Evolutionary conservation across 352 stramenopile species (phyloP).

Genomic region (Phytophthora vignae): DNA sequence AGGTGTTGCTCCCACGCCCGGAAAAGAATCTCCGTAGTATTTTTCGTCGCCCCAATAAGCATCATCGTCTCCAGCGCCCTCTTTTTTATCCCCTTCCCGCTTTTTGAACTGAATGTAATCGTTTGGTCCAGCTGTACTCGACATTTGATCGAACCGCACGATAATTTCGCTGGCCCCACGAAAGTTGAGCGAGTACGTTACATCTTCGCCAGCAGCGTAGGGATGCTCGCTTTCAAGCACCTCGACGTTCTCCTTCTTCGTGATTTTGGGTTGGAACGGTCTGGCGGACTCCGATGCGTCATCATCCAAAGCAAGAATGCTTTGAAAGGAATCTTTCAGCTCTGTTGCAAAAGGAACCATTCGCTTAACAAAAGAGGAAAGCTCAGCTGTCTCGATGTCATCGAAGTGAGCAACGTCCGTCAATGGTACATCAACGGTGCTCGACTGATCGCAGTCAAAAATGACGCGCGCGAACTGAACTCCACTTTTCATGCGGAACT

Average conservation of each 20-base stretch:
- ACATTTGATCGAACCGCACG: constrained; percentile 85
- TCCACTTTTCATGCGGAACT: constrained; percentile 53
- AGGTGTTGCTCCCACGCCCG: constrained; percentile 60
- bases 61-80: constrained; percentile 21
- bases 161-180: constrained; percentile 71
- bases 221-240: constrained; percentile 84
- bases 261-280: constrained; percentile 55
- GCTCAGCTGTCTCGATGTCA: constrained; percentile 52
- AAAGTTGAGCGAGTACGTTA: constrained; percentile 74
- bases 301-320: constrained; percentile 35
- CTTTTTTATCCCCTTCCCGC: constrained; percentile 32
- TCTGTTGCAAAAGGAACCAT: constrained; percentile 42
- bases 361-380: constrained; percentile 48
- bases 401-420: constrained; percentile 55
- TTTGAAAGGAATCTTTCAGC: constrained; percentile 38
- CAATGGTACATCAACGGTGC: constrained; percentile 64
- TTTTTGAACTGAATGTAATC: constrained; percentile 89
- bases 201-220: constrained; percentile 67
- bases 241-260: constrained; percentile 75
- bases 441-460: constrained; percentile 69
- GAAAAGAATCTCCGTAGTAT: constrained; percentile 78
- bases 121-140: constrained; percentile 67
- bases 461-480: constrained; percentile 60
- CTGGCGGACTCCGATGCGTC: neutral
- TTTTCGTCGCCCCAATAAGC: constrained; percentile 76